Evolutionary conservation across 2,329 filamentous ascomycete species (phyloP).

Genomic region (Pseudocercospora macadamiae): DNA sequence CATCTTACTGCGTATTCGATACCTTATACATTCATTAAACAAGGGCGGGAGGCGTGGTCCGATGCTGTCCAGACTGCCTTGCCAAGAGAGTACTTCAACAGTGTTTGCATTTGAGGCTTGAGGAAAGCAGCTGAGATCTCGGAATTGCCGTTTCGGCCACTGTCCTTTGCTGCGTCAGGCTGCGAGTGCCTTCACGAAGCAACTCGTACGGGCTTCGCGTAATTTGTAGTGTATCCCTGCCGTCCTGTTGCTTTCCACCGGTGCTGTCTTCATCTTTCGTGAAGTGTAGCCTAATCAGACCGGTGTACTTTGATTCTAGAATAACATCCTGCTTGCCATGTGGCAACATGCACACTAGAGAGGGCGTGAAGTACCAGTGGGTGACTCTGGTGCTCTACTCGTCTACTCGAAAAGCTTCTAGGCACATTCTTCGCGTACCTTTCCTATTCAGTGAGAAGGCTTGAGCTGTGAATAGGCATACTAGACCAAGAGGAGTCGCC

Average conservation of each 20-base stretch:
- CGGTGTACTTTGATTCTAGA: not conserved
- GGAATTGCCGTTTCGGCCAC: not conserved
- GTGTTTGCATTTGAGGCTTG: not conserved
- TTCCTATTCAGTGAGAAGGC: not conserved
- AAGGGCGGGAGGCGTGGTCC: not conserved
- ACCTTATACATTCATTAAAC: not conserved
- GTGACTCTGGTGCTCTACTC: not conserved
- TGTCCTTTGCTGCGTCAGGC: no score
- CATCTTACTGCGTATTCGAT: not conserved
- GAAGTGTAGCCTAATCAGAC: no score
- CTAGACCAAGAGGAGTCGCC: not conserved
- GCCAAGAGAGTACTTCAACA: not conserved
- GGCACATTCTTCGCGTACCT: not conserved
- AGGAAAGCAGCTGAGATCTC: not conserved
- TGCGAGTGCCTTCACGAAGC: no score
- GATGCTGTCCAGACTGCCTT: not conserved
- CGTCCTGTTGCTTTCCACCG: no score
- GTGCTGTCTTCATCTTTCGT: no score
- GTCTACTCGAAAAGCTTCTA: not conserved
- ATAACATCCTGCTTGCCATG: not conserved
- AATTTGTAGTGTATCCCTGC: no score
- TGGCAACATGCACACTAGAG: not conserved
- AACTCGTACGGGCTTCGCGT: no score
- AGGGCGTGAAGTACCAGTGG: not conserved
- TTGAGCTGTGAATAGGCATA: not conserved